Evolutionary conservation across 2,329 filamentous ascomycete genomes (phyloP), one percentile per base, ranked within the genome.

Genomic region (Talaromyces sp.): DNA sequence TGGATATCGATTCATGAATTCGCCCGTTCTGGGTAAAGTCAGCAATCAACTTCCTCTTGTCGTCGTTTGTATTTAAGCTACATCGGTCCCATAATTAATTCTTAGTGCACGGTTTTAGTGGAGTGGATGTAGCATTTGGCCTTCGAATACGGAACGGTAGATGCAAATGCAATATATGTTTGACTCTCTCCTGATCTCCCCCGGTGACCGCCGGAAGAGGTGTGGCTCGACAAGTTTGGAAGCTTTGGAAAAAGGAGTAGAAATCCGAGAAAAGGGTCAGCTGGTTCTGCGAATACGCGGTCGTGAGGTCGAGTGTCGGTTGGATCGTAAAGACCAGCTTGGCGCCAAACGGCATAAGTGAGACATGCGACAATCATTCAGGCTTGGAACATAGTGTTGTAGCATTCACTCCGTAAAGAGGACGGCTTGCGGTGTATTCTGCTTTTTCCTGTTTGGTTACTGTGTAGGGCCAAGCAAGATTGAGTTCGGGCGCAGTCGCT

Each of bases 51-150:
- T 36, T 34, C 25, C 25, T 51, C 3, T 53, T n/a, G n/a, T 15
- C 53, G n/a, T 19, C 27, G 53, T 38, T 15, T 36, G 51, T 56
- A 36, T 56, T 56, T 56, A 56, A 56, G 31, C 53, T 56, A 56
- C 53, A 17, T 36, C 29, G 29, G 53, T 36, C 29, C 53, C 53
- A 56, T 56, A 56, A 56, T 56, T 56, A 15, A 38, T 11, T 3
- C 6, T 36, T 56, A 56, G 53, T 38, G 49, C 49, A 53, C 49
- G 25, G 25, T 53, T 53, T 17, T 13, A n/a, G 49, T 53, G 49
- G 49, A 53, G 49, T 22, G 53, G 8, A 34, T 25, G 53, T 56
- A 56, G 51, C 51, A 54, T 54, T 54, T 34, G 27, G 29, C 2
- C 2, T 22, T 22, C 27, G 10, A 54, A 19, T 54, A 54, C 31